These are phyloP conservation scores for Paraconiothyrium sp. DNA, from an alignment of 2,329 filamentous ascomycete species.

Conservation along the genomic window DNA sequence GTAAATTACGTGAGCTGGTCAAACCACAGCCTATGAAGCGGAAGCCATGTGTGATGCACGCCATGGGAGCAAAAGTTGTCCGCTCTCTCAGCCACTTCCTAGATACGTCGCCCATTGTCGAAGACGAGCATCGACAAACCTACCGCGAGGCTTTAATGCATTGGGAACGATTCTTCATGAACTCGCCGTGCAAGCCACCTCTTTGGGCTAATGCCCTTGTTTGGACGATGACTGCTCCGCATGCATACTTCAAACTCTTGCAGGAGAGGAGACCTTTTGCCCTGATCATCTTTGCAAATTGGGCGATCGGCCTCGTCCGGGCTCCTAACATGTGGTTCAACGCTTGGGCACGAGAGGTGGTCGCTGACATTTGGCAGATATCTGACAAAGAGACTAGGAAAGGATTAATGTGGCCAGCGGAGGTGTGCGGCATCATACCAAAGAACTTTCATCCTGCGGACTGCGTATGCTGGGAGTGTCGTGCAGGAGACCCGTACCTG, in stretches of 20 bases:
- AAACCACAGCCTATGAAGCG: constrained; percentile 6
- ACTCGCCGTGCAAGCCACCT: constrained; percentile 23
- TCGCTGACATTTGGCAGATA: constrained; percentile 24
- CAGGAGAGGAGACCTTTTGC: constrained; percentile 25
- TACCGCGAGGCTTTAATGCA: constrained; percentile 26
- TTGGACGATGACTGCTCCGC: constrained; percentile 28
- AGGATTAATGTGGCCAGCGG: constrained; percentile 23
- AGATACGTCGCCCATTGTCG: constrained; percentile 18
- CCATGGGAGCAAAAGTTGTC: constrained; percentile 24
- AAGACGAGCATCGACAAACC: constrained; percentile 20
- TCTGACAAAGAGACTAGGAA: constrained; percentile 23
- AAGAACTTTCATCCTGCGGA: constrained; percentile 17
- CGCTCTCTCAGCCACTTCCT: constrained; percentile 26
- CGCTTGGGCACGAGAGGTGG: constrained; percentile 29
- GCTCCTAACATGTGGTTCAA: constrained; percentile 32
- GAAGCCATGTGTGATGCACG: constrained; percentile 20
- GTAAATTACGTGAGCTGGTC: constrained; percentile 22
- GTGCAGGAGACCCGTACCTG: constrained; percentile 17
- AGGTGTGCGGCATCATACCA: constrained; percentile 23
- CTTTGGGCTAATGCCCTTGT: constrained; percentile 28
- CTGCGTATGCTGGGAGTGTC: constrained; percentile 24
- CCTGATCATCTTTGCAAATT: constrained; percentile 31
- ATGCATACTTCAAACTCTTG: constrained; percentile 27
- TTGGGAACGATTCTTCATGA: constrained; percentile 27
- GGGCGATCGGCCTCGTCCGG: constrained; percentile 30